Base-by-base conservation (phyloP, 176 grass and related monocot genomes). In the Secale cereale region DNA sequence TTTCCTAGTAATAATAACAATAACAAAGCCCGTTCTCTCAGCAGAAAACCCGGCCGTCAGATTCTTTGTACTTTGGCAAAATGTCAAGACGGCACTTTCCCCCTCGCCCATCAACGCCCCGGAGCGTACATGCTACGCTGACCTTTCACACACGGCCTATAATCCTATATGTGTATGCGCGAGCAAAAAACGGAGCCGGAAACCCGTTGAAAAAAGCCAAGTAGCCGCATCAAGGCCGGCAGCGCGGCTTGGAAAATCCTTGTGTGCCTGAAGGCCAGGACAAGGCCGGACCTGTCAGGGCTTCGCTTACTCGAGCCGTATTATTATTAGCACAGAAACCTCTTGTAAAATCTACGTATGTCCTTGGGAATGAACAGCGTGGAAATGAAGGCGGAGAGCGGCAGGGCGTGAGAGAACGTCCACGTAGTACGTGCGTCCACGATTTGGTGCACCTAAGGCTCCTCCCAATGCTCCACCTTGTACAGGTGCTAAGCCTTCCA, bases 21-120 rank as follows among this genome's bases (percentile, higher is more conserved):
- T n/a, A n/a, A n/a, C n/a, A n/a, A n/a, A n/a, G 37, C 14, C 12
- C 52, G 17, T 3, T 70, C 23, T 76, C 36, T 12, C 17, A 46
- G 71, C 27, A 23, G 35, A 59, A 78, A 86, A 78, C 79, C 40
- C 78, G 62, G 74, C 31, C 74, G 83, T 83, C 63, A 90, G 79
- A 86, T 70, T 45, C 48, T 74, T 74, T 86, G 79, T 86, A 83
- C 66, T 79, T 67, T 67, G 61, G 59, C 74, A 86, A 86, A 83
- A 83, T 86, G 84, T 78, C 84, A 90, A 59, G 36, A 1, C 29
- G 26, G 5, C 16, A 32, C 59, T 83, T 90, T 89, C 73, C 4
- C 29, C 15, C 17, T 6, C 15, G 57, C 40, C 61, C 3, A 14
- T 61, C 8, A 50, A 19, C 71, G 32, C 17, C 4, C 28, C 48